These are phyloP conservation scores for Metschnikowia lochheadii DNA, from an alignment of 805 yeast species.

Conservation along the genomic window DNA sequence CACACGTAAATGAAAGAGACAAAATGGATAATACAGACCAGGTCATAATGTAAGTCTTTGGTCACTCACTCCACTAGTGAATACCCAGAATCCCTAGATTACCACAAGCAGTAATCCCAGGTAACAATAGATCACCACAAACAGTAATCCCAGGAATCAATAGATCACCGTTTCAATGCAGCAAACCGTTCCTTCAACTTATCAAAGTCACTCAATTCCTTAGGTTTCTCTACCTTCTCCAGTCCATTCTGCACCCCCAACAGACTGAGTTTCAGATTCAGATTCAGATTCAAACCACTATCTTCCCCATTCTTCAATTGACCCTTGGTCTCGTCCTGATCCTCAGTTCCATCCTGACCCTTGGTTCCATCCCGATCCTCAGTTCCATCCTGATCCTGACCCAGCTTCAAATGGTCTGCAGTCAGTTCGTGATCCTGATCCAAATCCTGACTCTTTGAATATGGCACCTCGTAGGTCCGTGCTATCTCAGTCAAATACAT, in stretches of 20 bases:
- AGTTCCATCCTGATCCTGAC: neutral
- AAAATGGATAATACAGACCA: too few species aligned
- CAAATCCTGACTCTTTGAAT: slow-evolving; percentile 31
- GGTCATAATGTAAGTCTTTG: too few species aligned
- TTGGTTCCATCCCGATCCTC: slow-evolving; percentile 16
- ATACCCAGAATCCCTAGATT: too few species aligned
- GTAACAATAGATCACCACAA: too few species aligned
- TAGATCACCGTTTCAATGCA: slow-evolving; percentile 48
- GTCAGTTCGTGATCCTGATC: neutral
- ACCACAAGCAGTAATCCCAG: too few species aligned
- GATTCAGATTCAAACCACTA: too few species aligned
- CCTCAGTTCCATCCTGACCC: slow-evolving; percentile 5
- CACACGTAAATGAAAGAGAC: too few species aligned
- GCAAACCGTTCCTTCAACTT: slow-evolving; percentile 69
- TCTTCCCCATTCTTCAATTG: neutral
- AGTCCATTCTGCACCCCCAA: too few species aligned
- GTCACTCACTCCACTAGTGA: too few species aligned
- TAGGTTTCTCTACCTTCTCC: neutral
- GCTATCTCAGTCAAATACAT: slow-evolving; percentile 79
- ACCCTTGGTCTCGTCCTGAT: slow-evolving; percentile 14
- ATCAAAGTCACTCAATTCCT: slow-evolving; percentile 49
- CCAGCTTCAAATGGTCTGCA: slow-evolving; percentile 16
- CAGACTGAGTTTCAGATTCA: too few species aligned
- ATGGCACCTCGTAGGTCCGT: slow-evolving; percentile 70
- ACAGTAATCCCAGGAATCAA: too few species aligned